These are phyloP conservation scores for Beauveria brongniartii DNA, from an alignment of 2,329 filamentous ascomycete species.

Conservation along the genomic window DNA sequence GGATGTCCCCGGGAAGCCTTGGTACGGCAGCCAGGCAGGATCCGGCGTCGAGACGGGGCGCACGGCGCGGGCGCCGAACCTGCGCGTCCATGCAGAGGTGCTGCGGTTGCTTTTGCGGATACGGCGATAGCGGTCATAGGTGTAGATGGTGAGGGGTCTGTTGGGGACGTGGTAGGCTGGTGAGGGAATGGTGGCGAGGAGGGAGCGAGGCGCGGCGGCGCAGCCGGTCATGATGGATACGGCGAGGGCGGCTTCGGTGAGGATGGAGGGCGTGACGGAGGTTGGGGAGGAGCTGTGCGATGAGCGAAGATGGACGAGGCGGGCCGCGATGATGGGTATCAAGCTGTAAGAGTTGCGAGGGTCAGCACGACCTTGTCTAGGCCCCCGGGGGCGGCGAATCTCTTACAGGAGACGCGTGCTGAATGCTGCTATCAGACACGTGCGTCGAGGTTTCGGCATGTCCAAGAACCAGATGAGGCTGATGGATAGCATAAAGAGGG, in stretches of 20 bases:
- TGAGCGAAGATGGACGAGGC: conserved; percentile 1
- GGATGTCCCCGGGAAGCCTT: background rate
- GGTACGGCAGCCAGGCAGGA: background rate
- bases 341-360: background rate
- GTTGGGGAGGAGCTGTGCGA: background rate
- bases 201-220: background rate
- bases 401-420: background rate
- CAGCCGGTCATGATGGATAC: background rate
- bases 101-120: background rate
- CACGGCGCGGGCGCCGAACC: no score
- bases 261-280: background rate
- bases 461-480: background rate
- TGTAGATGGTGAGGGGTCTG: background rate
- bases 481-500: background rate
- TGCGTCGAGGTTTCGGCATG: background rate
- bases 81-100: no score
- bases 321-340: conserved; percentile 1
- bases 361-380: background rate
- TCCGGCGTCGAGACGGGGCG: background rate
- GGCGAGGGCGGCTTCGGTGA: conserved; percentile 2
- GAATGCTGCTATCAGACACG: background rate
- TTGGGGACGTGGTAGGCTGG: background rate
- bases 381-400: background rate
- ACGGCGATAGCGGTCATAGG: background rate
- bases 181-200: background rate